These are phyloP conservation scores for Ganoderma multipileum DNA, from an alignment of 1,284 basidiomycete species.

Conservation along the genomic window DNA sequence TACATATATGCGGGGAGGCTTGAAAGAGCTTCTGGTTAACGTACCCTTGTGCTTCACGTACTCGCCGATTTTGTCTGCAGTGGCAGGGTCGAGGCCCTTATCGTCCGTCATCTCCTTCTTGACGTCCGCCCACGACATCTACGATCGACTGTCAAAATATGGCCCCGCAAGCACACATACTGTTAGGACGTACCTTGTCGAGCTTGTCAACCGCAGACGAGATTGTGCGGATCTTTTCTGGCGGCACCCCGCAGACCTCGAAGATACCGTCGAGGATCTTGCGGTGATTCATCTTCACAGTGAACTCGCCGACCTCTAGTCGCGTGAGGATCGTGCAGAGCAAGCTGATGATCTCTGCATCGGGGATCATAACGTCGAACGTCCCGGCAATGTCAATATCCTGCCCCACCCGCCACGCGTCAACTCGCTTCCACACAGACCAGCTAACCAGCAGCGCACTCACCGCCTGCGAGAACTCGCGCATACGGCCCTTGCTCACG, in stretches of 20 bases:
- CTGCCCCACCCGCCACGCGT: slow-evolving; percentile 48
- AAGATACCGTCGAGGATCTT: slow-evolving; percentile 99
- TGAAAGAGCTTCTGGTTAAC: slow-evolving; percentile 18
- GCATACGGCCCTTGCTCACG: slow-evolving; percentile 98
- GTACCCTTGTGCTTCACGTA: slow-evolving; percentile 95
- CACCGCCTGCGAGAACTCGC: slow-evolving; percentile 98
- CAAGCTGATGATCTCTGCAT: slow-evolving; percentile 90
- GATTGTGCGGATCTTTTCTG: slow-evolving; percentile 92
- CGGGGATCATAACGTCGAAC: slow-evolving; percentile 98
- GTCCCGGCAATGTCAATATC: slow-evolving; percentile 96
- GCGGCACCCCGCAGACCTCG: slow-evolving; percentile 93
- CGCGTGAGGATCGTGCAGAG: slow-evolving; percentile 83
- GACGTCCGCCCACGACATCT: slow-evolving; percentile 89
- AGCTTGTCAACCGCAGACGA: slow-evolving; percentile 98
- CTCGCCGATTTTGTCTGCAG: slow-evolving; percentile 95
- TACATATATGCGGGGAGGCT: neutral
- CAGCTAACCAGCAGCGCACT: too few relatives aligned
- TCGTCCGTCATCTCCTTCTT: slow-evolving; percentile 97
- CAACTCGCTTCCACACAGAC: neutral
- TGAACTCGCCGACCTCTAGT: slow-evolving; percentile 93
- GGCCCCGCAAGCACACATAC: neutral
- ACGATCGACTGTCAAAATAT: neutral
- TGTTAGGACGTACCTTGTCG: slow-evolving; percentile 66
- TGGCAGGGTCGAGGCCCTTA: slow-evolving; percentile 86
- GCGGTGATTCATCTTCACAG: slow-evolving; percentile 96